These are phyloP conservation scores for Coniochaeta ligniaria DNA, from an alignment of 2,329 filamentous ascomycete genomes.

Conservation along the genomic window DNA sequence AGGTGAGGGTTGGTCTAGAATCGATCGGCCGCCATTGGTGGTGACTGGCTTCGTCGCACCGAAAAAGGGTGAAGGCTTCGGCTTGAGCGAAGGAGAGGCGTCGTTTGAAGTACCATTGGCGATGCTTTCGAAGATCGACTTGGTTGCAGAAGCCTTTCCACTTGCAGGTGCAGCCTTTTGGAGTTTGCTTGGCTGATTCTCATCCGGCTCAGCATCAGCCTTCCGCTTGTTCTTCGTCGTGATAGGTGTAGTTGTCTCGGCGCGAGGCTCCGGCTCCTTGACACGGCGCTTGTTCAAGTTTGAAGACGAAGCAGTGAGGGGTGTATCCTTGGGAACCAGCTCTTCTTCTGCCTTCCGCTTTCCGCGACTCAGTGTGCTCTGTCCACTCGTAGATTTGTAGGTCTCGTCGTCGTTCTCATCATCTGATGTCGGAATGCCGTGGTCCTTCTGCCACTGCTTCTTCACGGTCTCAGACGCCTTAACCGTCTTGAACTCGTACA, in stretches of 20 bases:
- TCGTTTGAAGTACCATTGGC: slow-evolving; percentile 39
- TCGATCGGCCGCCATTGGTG: slow-evolving; percentile 32
- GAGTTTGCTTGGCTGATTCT: slow-evolving; percentile 42
- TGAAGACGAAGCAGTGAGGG: slow-evolving; percentile 24
- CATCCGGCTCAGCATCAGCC: slow-evolving; percentile 34
- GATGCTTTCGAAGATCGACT: slow-evolving; percentile 50
- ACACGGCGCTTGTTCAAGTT: slow-evolving; percentile 44
- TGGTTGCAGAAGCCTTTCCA: slow-evolving; percentile 41
- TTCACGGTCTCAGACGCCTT: slow-evolving; percentile 51
- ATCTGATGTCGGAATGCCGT: slow-evolving; percentile 44
- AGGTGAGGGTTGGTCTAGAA: slow-evolving; percentile 26
- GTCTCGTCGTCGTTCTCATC: slow-evolving; percentile 29
- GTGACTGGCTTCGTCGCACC: slow-evolving; percentile 24
- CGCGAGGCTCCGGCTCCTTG: slow-evolving; percentile 29
- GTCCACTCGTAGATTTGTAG: slow-evolving; percentile 25
- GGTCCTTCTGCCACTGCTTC: slow-evolving; percentile 50
- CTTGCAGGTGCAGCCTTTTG: slow-evolving; percentile 30
- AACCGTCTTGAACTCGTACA: slow-evolving; percentile 57
- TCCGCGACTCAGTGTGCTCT: slow-evolving; percentile 11
- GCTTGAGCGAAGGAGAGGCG: slow-evolving; percentile 10
- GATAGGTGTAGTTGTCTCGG: slow-evolving; percentile 21
- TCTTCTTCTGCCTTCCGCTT: slow-evolving; percentile 55
- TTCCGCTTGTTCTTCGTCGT: slow-evolving; percentile 47
- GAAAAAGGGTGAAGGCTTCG: slow-evolving; percentile 22
- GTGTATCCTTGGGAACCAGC: slow-evolving; percentile 27